Evolutionary conservation across 2,329 filamentous ascomycete species (phyloP).

Genomic region (Colletotrichum musicola): DNA sequence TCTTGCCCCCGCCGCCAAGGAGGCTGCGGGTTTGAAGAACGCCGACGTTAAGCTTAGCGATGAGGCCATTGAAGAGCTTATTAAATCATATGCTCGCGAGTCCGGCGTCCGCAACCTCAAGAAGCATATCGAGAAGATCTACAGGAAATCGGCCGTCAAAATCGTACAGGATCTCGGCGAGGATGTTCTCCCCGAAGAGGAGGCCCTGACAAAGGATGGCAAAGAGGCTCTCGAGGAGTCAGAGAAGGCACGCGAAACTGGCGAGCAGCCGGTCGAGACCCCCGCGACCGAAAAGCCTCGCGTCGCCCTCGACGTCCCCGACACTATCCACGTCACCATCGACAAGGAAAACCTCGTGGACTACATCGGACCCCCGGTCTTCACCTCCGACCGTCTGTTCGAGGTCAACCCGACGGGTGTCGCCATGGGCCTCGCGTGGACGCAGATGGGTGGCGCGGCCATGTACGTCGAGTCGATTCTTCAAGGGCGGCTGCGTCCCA

Average conservation of each 20-base stretch:
- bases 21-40: conserved; percentile 88
- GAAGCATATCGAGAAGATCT: conserved; percentile 99
- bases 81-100: conserved; percentile 98
- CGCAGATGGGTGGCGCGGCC: conserved; percentile 94
- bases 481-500: conserved; percentile 81
- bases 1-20: conserved; percentile 92
- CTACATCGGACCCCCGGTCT: conserved; percentile 95
- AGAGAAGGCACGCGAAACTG: conserved; percentile 68
- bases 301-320: conserved; percentile 84
- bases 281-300: conserved; percentile 71
- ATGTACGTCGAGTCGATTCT: conserved; percentile 98
- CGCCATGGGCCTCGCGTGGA: conserved; percentile 98
- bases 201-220: conserved; percentile 86
- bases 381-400: conserved; percentile 95
- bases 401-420: conserved; percentile 94
- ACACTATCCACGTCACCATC: conserved; percentile 87
- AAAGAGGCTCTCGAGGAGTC: conserved; percentile 81
- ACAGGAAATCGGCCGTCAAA: conserved; percentile 95
- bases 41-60: conserved; percentile 90
- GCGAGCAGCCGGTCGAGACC: conserved; percentile 44
- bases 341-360: conserved; percentile 92
- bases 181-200: conserved; percentile 81
- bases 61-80: conserved; percentile 93
- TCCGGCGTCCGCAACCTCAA: conserved; percentile 97
- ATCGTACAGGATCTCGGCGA: conserved; percentile 96